Evolutionary conservation across 768 basidiomycete genomes (phyloP).

Genomic region (Daedalea quercina): DNA sequence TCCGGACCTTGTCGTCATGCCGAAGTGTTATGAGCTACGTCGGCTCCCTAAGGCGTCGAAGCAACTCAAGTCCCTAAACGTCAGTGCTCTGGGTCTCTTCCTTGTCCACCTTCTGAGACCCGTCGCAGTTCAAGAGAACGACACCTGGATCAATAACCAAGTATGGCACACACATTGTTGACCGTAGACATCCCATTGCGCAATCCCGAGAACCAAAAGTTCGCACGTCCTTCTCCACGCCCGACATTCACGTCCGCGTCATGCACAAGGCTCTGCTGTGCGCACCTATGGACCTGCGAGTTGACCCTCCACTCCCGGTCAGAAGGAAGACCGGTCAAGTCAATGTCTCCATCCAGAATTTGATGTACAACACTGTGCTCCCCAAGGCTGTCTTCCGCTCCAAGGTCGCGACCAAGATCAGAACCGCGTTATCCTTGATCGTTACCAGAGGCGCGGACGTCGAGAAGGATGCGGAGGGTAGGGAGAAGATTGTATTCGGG

Average conservation of each 20-base stretch:
- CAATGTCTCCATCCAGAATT: conserved; percentile 32
- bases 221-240: conserved; percentile 3
- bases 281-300: conserved; percentile 13
- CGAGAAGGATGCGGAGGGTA: conserved; percentile 8
- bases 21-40: no score
- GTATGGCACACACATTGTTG: background rate
- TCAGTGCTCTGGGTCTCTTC: no score
- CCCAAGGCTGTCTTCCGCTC: conserved; percentile 25
- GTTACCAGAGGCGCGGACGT: conserved; percentile 34
- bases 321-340: conserved; percentile 10
- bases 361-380: conserved; percentile 30
- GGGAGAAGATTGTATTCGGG: conserved; percentile 10
- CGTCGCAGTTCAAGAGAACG: conserved; percentile 32
- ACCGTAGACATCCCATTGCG: conserved; percentile 16
- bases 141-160: conserved; percentile 29
- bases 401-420: conserved; percentile 28
- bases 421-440: conserved; percentile 33
- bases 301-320: conserved; percentile 14
- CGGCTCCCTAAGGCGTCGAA: no score
- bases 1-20: no score
- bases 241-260: conserved; percentile 17
- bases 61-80: no score
- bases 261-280: conserved; percentile 26
- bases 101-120: no score
- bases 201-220: background rate